Evolutionary conservation across 1,284 basidiomycete species (phyloP).

Genomic region (Cerioporus squamosus): DNA sequence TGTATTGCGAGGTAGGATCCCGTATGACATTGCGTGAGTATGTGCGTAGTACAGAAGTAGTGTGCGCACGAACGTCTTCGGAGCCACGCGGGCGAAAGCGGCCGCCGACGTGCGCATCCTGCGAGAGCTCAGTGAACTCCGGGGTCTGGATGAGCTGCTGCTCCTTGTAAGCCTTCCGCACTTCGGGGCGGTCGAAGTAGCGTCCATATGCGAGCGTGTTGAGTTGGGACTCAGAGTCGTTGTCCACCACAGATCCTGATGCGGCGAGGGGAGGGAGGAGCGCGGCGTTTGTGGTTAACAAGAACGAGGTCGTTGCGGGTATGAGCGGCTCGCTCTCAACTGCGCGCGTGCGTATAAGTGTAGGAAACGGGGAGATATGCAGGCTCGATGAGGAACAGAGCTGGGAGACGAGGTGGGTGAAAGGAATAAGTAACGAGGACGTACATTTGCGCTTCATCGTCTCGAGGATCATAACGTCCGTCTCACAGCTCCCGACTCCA

Average conservation of each 20-base stretch:
- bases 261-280: conserved; percentile 42
- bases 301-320: conserved; percentile 63
- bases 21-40: conserved; percentile 18
- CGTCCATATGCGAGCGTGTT: conserved; percentile 66
- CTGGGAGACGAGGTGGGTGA: not conserved
- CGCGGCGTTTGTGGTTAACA: conserved; percentile 70
- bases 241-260: conserved; percentile 40
- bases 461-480: conserved; percentile 85
- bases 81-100: conserved; percentile 66
- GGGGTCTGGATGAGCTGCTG: conserved; percentile 76
- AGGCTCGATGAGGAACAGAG: not conserved
- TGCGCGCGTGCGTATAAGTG: conserved; percentile 35
- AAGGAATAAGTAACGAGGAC: conserved; percentile 36
- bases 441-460: conserved; percentile 78
- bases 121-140: conserved; percentile 60
- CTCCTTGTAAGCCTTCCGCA: conserved; percentile 68
- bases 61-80: conserved; percentile 63
- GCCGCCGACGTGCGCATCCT: conserved; percentile 63
- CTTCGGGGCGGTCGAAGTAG: conserved; percentile 80
- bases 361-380: not conserved
- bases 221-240: conserved; percentile 42
- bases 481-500: conserved; percentile 73
- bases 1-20: conserved; percentile 11
- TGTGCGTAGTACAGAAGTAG: conserved; percentile 13
- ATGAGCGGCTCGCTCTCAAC: conserved; percentile 75